Percentiles rank a stretch among this genome's conserved stretches.
These are phyloP conservation scores for Alternaria viburni DNA, from an alignment of 2,329 filamentous ascomycete genomes.

Conservation along the genomic window DNA sequence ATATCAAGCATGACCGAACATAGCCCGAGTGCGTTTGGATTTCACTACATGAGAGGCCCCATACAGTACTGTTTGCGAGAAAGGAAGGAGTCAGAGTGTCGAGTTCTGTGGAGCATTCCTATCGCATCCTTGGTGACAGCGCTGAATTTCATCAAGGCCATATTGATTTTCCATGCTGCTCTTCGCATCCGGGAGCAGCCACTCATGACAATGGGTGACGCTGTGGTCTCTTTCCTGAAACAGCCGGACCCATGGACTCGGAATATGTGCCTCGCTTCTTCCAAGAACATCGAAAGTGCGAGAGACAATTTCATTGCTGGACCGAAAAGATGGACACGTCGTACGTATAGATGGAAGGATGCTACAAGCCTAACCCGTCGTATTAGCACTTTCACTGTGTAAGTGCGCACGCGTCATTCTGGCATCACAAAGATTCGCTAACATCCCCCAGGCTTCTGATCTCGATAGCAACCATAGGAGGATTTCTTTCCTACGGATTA, in stretches of 20 bases:
- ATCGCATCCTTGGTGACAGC: conserved; percentile 21
- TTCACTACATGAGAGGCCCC: not conserved
- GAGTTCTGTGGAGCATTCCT: conserved; percentile 18
- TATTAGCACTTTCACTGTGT: not conserved
- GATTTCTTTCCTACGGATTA: not conserved
- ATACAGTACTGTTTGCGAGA: conserved; percentile 31
- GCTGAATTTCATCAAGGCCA: conserved; percentile 28
- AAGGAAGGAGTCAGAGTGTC: conserved; percentile 15
- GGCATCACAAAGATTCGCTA: not conserved
- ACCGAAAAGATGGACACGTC: not conserved
- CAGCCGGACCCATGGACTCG: conserved; percentile 13
- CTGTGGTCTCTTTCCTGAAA: conserved; percentile 25
- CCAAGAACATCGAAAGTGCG: conserved; percentile 3
- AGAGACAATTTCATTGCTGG: not conserved
- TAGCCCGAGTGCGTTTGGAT: not conserved
- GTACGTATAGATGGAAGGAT: not conserved
- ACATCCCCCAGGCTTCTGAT: not conserved
- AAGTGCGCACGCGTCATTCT: not conserved
- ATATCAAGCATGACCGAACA: no score
- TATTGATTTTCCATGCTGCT: conserved; percentile 21
- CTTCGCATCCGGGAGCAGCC: conserved; percentile 22
- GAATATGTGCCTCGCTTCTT: conserved; percentile 20
- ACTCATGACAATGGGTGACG: conserved; percentile 32
- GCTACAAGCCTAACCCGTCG: not conserved
- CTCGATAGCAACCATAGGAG: not conserved